Evolutionary conservation across 306 rosid species (phyloP), one percentile per base, ranked within the genome.

Genomic region (Prunus davidiana): DNA sequence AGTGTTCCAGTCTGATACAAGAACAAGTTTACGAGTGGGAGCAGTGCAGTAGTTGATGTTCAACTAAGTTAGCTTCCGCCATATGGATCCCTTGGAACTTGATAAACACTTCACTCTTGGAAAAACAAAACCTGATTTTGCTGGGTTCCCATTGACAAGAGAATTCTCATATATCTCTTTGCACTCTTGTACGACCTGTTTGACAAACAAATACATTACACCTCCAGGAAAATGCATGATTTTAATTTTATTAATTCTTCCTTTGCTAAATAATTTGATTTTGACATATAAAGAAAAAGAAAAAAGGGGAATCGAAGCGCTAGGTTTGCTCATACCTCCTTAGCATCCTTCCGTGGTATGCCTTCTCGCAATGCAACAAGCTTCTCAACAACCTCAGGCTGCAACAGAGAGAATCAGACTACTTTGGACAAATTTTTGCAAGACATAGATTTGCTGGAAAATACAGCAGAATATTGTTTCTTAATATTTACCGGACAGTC

Each of bases 341-440:
- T 95, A n/a, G 98, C 98, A 74, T 95, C 98, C 77, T 95, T 95
- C 78, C 91, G 82, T 19, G 98, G 98, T 75, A 95, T 95, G 83
- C 98, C 98, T 88, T 95, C 97, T 83, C 97, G 89, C 49, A 92
- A 79, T 72, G 88, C 91, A 57, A 95, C 97, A 76, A 95, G 98
- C 82, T 89, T 95, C 88, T 95, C 99, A 4, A 95, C 99, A 77
- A 95, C 99, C 76, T 95, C 97, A 64, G 92, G 88, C 97, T 95
- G 83, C 82, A 84, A 82, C 10, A 78, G 66, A 79, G 80, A 56
- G 78, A 71, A 67, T 68, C 69, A 30, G 58, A 74, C 8, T 71
- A 61, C 82, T 56, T 74, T 55, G 51, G 63, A 50, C 56, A 25
- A 62, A 63, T 9, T 46, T 68, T 78, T 56, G 6, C 6, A 74